These are phyloP conservation scores for Mucor lusitanicus DNA, from an alignment of 371 early-diverging fungal species.

Conservation along the genomic window DNA sequence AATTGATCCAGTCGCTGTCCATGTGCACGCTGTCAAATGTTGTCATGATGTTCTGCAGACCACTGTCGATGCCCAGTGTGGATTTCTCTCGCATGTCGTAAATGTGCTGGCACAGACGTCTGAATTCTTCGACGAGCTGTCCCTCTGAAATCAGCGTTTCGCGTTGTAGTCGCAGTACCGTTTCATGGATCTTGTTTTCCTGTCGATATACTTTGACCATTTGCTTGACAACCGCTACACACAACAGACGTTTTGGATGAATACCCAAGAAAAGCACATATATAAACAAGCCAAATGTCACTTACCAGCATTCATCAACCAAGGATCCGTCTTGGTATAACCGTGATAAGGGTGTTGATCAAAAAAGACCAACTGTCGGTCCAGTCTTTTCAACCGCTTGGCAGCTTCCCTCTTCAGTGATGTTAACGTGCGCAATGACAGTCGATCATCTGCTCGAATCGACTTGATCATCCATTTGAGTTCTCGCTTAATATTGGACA, in stretches of 20 bases:
- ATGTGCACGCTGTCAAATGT: constrained; percentile 18
- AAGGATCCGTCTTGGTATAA: constrained; percentile 35
- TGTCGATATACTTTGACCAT: constrained; percentile 45
- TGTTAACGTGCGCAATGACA: constrained; percentile 29
- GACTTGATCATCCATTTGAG: constrained; percentile 42
- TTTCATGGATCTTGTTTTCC: constrained; percentile 48
- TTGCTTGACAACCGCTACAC: constrained; percentile 38
- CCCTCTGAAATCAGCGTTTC: constrained; percentile 37
- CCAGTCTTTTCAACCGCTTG: constrained; percentile 23
- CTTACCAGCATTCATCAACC: constrained; percentile 47
- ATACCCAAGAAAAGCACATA: too few species aligned
- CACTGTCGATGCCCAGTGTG: constrained; percentile 26
- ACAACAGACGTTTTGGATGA: neutral
- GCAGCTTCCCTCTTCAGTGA: constrained; percentile 33
- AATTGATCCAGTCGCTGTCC: constrained; percentile 36
- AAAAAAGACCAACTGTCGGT: constrained; percentile 37
- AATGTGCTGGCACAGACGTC: constrained; percentile 33
- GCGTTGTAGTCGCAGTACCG: constrained; percentile 42
- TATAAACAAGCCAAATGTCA: too few species aligned
- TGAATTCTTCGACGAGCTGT: constrained; percentile 35
- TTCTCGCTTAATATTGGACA: constrained; percentile 40
- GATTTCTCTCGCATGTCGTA: constrained; percentile 25
- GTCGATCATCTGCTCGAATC: constrained; percentile 36
- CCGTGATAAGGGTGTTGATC: constrained; percentile 43
- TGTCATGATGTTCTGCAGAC: constrained; percentile 19